Evolutionary conservation across 2,329 filamentous ascomycete species (phyloP), one percentile per base, ranked within the genome.

Genomic region (Coleophoma cylindrospora): DNA sequence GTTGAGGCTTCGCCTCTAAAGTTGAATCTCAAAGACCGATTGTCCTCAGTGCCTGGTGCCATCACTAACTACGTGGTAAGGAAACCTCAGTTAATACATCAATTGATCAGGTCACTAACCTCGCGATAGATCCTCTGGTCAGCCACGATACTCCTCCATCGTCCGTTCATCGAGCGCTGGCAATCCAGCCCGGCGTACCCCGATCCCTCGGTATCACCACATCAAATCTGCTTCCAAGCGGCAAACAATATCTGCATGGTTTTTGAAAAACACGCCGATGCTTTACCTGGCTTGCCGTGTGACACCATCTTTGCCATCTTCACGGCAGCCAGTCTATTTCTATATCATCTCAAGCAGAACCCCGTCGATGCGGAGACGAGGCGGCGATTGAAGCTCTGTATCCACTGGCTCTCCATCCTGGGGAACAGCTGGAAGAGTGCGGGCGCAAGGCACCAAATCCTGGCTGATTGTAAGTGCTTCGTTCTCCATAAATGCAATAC

Each of bases 251-350:
- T 63, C n/a, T 63, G 61, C 40, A 22, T 51, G 10, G 56, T 61
- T 3, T 34, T 64, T 10, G 61, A 64, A 43, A 62, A 60, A 38
- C 62, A 64, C 34, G 52, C 61, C 10, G 59, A 61, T 44, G 53
- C 55, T 11, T 45, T 62, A 5, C 38, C 56, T 10, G 57, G 58
- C n/a, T 47, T 62, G 19, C 62, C 62, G 40, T 64, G 61, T 48
- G 62, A 64, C 43, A 61, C 62, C 53, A 55, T 64, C 2, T 64
- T 62, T 40, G 59, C 57, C 38, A 59, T 64, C 3, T 64, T 64
- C 40, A 59, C 56, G 34, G 58, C 62, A 6, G 62, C 61, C 40
- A 63, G 59, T 37, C 61, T 55, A 15, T 34, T 64, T 3, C 37
- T 64, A 7, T 57, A 63, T 45, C 54, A 62, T 15, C 54, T 52